Evolutionary conservation across 306 rosid genomes (phyloP), one percentile per base, ranked within the genome.

Genomic region (Inga oerstediana): DNA sequence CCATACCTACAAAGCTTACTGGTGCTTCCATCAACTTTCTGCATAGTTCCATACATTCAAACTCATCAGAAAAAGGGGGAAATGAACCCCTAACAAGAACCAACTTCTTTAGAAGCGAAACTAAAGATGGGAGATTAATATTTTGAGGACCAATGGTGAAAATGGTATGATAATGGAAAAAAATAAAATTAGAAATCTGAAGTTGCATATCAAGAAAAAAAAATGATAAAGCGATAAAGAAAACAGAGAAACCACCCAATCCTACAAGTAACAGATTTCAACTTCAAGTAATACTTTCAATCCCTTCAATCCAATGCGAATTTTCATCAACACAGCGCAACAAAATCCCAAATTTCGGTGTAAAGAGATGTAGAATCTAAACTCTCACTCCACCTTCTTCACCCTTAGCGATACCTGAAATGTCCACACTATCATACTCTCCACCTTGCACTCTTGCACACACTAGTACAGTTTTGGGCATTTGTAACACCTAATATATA

Each of bases 301-400:
- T 37, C 46, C 72, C 72, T 67, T 16, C 24, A 8, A n/a, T 3
- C 43, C 10, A 74, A 59, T 61, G 83, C 78, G 17, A 76, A 80
- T n/a, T 80, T 86, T 79, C 83, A 77, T 72, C 52, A 43, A 11
- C 17, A n/a, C 17, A 48, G 0, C 75, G 34, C 7, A 43, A 70
- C 52, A n/a, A 14, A 30, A 73, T 22, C 56, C 76, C 58, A 14
- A 22, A 43, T 37, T 37, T 4, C 51, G 17, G 4, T 16, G 74
- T 69, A 41, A 69, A 41, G 15, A 16, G 8, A 39, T 45, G 30
- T 3, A 12, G 7, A 72, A 39, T 13, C 27, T 35, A 6, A 43
- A 44, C 7, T 93, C 45, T 41, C 45, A 16, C 10, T 14, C 72
- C 72, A 14, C 46, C 46, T 67, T 67, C 72, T 35, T 35, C 45